phyloP scores from a whole-genome alignment of 345 rosid genomes.

The thale cress (Arabidopsis thaliana) region DNA sequence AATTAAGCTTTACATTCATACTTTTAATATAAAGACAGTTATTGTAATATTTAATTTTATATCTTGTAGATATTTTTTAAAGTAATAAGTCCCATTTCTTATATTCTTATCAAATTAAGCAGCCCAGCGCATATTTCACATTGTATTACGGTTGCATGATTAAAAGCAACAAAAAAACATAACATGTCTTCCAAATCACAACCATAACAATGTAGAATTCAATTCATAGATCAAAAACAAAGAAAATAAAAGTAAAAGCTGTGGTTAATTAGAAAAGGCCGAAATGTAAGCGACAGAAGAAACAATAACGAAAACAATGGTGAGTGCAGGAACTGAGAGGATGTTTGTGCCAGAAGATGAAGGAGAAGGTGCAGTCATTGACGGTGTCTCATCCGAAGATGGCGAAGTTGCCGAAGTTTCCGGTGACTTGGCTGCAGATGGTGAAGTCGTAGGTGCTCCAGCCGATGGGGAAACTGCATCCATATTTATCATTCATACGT shows the following conservation, averaged over 20 bases:
- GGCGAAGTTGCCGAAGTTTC: background rate
- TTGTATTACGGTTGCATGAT: too few relatives aligned
- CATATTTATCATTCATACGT: background rate
- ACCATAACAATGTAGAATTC: background rate
- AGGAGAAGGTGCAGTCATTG: slow-evolving; percentile 21
- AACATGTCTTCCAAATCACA: slow-evolving; percentile 14
- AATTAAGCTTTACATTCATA: background rate
- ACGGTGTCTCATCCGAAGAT: slow-evolving; percentile 17
- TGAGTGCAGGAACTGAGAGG: slow-evolving; percentile 19
- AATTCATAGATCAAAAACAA: background rate
- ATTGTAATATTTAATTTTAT: too few relatives aligned
- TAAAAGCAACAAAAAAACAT: background rate
- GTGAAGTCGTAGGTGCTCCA: slow-evolving; percentile 24
- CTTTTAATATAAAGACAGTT: background rate
- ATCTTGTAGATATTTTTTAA: too few relatives aligned
- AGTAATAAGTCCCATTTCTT: too few relatives aligned
- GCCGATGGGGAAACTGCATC: slow-evolving; percentile 40
- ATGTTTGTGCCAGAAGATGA: slow-evolving; percentile 18
- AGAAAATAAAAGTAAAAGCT: background rate
- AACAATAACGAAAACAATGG: slow-evolving; percentile 8
- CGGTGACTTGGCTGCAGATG: background rate
- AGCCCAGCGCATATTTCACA: too few relatives aligned
- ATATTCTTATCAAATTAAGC: too few relatives aligned
- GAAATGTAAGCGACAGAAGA: slow-evolving; percentile 26
- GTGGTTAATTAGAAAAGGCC: slow-evolving; percentile 13